These are phyloP conservation scores for Pochonia chlamydosporia DNA, from an alignment of 2,329 filamentous ascomycete genomes.

Conservation along the genomic window DNA sequence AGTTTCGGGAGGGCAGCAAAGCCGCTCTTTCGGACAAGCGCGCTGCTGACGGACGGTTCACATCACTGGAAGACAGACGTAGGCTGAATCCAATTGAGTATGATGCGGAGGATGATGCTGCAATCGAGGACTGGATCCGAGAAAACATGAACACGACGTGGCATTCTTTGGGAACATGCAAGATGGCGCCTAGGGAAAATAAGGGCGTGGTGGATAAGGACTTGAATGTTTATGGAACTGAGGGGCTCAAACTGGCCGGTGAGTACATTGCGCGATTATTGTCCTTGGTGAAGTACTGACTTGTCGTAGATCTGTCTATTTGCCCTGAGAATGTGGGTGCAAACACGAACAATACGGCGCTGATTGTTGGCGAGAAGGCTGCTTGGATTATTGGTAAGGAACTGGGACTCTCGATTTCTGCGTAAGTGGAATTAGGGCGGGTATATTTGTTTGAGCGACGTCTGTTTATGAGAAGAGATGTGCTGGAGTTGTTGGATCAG, in stretches of 20 bases:
- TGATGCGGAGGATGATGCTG: slow-evolving; percentile 39
- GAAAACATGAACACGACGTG: slow-evolving; percentile 33
- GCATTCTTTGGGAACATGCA: slow-evolving; percentile 45
- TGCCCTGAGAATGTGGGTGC: slow-evolving; percentile 32
- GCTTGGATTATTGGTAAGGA: slow-evolving; percentile 26
- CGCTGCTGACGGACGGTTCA: slow-evolving; percentile 12
- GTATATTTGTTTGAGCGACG: too few species aligned
- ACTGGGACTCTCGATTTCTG: slow-evolving; percentile 15
- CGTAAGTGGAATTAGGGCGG: slow-evolving; percentile 10
- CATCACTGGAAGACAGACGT: slow-evolving; percentile 21
- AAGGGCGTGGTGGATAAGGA: slow-evolving; percentile 39
- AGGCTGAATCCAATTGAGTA: slow-evolving; percentile 33
- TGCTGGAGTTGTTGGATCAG: too few species aligned
- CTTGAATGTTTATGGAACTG: slow-evolving; percentile 37
- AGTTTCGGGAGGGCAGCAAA: slow-evolving; percentile 33
- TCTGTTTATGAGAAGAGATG: too few species aligned
- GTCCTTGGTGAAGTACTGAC: background rate
- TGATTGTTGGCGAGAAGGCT: slow-evolving; percentile 38
- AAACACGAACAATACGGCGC: slow-evolving; percentile 38
- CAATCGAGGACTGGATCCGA: slow-evolving; percentile 37
- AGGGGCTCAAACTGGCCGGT: slow-evolving; percentile 39
- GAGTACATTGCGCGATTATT: slow-evolving; percentile 20
- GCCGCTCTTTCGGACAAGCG: slow-evolving; percentile 25
- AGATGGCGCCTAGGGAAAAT: slow-evolving; percentile 39
- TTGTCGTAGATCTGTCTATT: slow-evolving; percentile 28